Percentiles rank a stretch among this genome's conserved stretches.
phyloP scores from a whole-genome alignment of 1,284 basidiomycete genomes.

The Fistulina hepatica region DNA sequence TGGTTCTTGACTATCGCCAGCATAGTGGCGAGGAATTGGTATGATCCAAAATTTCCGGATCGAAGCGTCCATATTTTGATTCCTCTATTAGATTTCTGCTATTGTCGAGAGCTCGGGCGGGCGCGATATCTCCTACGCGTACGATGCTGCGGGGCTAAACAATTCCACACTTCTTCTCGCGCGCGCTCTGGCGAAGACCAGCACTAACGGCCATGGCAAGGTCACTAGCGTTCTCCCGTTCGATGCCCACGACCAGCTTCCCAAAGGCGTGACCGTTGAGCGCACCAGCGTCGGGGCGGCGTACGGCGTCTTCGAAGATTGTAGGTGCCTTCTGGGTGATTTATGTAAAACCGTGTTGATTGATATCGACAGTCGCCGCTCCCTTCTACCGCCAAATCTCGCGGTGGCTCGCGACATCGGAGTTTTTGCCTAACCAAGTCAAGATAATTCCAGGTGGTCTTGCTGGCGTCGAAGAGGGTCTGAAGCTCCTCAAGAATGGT shows the following conservation, averaged over 20 bases:
- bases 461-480: neutral
- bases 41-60: neutral
- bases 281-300: neutral
- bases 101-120: neutral
- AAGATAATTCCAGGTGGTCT: neutral
- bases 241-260: conserved; percentile 1
- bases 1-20: neutral
- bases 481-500: neutral
- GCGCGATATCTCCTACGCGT: neutral
- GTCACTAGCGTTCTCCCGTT: conserved; percentile 31
- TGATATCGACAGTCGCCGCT: conserved; percentile 6
- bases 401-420: neutral
- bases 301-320: neutral
- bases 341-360: conserved; percentile 6
- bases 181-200: conserved; percentile 38
- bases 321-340: conserved; percentile 20
- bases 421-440: neutral
- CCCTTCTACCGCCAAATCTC: neutral
- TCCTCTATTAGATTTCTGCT: neutral
- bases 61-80: neutral
- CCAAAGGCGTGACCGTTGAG: neutral
- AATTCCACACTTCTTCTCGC: neutral
- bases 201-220: conserved; percentile 88
- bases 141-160: neutral
- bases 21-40: neutral